Evolutionary conservation across 1,284 basidiomycete species (phyloP).

Genomic region (Retiboletus flavoniger): DNA sequence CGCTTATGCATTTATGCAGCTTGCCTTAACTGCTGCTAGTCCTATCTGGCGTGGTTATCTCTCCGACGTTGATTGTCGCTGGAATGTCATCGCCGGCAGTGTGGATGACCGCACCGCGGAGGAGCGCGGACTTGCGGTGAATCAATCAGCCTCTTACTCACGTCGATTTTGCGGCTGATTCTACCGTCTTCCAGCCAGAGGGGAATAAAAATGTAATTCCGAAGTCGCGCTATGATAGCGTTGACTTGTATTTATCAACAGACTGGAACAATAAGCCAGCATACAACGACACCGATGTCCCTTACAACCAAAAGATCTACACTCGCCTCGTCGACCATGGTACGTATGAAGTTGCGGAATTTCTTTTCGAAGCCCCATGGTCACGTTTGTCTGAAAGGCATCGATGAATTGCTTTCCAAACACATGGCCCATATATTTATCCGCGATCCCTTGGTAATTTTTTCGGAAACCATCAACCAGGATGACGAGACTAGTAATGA

Average conservation of each 20-base stretch:
- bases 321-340: constrained; percentile 72
- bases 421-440: constrained; percentile 97
- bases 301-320: constrained; percentile 76
- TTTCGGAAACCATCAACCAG: constrained; percentile 91
- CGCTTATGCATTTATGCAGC: constrained; percentile 42
- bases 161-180: constrained; percentile 10
- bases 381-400: constrained; percentile 48
- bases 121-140: constrained; percentile 78
- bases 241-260: constrained; percentile 90
- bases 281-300: constrained; percentile 89
- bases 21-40: constrained; percentile 92
- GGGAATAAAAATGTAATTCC: constrained; percentile 78
- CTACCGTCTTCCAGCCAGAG: constrained; percentile 56
- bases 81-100: constrained; percentile 97
- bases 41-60: constrained; percentile 94
- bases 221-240: constrained; percentile 96
- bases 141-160: constrained; percentile 37
- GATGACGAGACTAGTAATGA: constrained; percentile 87
- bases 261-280: constrained; percentile 85
- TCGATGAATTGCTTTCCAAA: constrained; percentile 85
- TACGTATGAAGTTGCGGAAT: constrained; percentile 35
- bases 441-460: constrained; percentile 94
- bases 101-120: constrained; percentile 97
- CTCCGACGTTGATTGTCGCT: constrained; percentile 95
- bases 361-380: neutral